A percentile compares a stretch with the other conserved stretches of the same genome.
Conservation (phyloP, 2,329 filamentous ascomycete genomes). For the Neopestalotiopsis sp. region DNA sequence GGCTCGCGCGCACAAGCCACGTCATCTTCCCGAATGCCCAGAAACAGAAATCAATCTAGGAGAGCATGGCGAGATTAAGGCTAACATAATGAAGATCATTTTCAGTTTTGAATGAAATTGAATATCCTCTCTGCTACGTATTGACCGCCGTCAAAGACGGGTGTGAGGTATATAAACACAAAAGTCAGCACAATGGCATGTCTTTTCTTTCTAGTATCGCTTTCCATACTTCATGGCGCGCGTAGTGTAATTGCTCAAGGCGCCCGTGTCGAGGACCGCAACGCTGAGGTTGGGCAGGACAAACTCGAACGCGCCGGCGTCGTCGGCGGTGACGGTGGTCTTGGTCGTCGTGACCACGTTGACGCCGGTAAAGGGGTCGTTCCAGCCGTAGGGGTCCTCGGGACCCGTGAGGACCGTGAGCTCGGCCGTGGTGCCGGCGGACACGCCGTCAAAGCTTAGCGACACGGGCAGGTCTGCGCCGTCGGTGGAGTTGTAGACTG, state of each 20-base stretch:
- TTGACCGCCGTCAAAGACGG: background rate
- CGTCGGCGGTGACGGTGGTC: conserved; percentile 44
- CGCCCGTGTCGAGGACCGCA: conserved; percentile 53
- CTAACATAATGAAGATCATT: background rate
- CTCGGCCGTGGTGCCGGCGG: conserved; percentile 19
- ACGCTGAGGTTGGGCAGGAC: conserved; percentile 58
- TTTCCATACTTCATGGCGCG: conserved; percentile 13
- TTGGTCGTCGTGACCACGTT: conserved; percentile 53
- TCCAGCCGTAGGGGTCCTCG: conserved; percentile 47
- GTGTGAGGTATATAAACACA: background rate
- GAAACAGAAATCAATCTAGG: background rate
- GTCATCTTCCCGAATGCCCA: conserved; percentile 13
- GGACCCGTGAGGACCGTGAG: conserved; percentile 48
- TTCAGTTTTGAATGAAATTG: background rate
- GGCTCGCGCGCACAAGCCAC: conserved; percentile 16
- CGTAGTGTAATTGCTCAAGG: conserved; percentile 4
- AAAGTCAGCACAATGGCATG: background rate
- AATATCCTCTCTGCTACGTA: background rate
- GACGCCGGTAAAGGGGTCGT: conserved; percentile 47
- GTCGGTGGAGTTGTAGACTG: conserved; percentile 58
- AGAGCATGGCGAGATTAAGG: background rate
- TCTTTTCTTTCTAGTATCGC: conserved; percentile 1
- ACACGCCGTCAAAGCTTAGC: conserved; percentile 50
- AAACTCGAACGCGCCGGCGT: conserved; percentile 55
- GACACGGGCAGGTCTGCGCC: conserved; percentile 49